Evolutionary conservation across 2,329 filamentous ascomycete genomes (phyloP).

Genomic region (Amphichorda felina): DNA sequence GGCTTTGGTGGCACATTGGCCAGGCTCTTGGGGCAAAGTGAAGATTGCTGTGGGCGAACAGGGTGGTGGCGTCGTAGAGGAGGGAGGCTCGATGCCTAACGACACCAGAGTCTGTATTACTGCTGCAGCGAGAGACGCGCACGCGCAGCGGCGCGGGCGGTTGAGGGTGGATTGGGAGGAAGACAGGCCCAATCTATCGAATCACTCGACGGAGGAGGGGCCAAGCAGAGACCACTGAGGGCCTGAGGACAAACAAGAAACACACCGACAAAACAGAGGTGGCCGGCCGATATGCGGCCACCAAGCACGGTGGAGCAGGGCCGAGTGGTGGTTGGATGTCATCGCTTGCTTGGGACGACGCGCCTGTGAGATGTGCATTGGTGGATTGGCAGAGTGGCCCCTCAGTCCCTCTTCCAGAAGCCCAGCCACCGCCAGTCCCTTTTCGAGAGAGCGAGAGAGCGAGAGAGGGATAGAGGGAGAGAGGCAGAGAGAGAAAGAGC

Average conservation of each 20-base stretch:
- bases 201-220: conserved; percentile 6
- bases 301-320: conserved; percentile 12
- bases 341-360: no score
- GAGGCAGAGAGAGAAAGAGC: no score
- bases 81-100: conserved; percentile 1
- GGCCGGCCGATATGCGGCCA: conserved; percentile 12
- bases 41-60: background rate
- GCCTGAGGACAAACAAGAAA: conserved; percentile 14
- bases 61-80: background rate
- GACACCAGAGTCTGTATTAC: background rate
- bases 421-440: background rate
- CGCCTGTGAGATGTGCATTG: background rate
- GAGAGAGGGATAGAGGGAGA: no score
- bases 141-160: background rate
- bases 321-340: conserved; percentile 2
- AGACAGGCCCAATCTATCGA: conserved; percentile 5
- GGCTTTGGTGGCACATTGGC: no score
- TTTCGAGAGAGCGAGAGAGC: no score
- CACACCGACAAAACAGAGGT: conserved; percentile 20
- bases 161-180: conserved; percentile 6
- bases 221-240: conserved; percentile 14
- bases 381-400: background rate
- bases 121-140: no score
- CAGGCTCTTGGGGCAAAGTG: no score
- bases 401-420: no score